Percentiles rank a stretch among this genome's conserved stretches.
These are phyloP conservation scores for Xylaria sp. DNA, from an alignment of 2,329 filamentous ascomycete genomes.

Conservation along the genomic window DNA sequence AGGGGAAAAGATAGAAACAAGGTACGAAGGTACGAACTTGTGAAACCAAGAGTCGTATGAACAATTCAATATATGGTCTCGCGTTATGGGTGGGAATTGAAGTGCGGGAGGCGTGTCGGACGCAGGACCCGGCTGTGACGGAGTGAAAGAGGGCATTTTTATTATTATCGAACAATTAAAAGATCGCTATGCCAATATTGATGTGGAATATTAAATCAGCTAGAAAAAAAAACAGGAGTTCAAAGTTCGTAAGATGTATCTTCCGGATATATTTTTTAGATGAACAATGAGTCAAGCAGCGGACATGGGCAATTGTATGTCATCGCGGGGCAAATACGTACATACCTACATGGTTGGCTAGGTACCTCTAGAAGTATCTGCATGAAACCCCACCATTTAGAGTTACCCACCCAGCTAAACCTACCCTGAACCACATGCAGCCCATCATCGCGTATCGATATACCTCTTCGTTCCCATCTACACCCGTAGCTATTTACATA, in stretches of 20 bases:
- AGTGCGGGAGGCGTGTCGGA: slow-evolving; percentile 39
- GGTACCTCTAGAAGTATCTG: neutral
- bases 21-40: slow-evolving; percentile 59
- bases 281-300: slow-evolving; percentile 26
- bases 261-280: neutral
- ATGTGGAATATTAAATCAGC: neutral
- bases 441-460: neutral
- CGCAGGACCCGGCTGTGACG: slow-evolving; percentile 38
- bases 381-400: slow-evolving; percentile 21
- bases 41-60: slow-evolving; percentile 94
- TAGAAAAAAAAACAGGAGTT: neutral
- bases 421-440: neutral
- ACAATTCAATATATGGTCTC: slow-evolving; percentile 90
- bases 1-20: no score
- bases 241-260: neutral
- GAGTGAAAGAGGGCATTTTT: slow-evolving; percentile 46
- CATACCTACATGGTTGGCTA: neutral
- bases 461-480: neutral
- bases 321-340: slow-evolving; percentile 40
- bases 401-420: neutral
- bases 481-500: neutral
- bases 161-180: neutral
- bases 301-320: slow-evolving; percentile 3
- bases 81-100: slow-evolving; percentile 82
- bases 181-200: no score